These are phyloP conservation scores for Eremothecium coryli DNA, from an alignment of 1,139 yeast species.

Conservation along the genomic window DNA sequence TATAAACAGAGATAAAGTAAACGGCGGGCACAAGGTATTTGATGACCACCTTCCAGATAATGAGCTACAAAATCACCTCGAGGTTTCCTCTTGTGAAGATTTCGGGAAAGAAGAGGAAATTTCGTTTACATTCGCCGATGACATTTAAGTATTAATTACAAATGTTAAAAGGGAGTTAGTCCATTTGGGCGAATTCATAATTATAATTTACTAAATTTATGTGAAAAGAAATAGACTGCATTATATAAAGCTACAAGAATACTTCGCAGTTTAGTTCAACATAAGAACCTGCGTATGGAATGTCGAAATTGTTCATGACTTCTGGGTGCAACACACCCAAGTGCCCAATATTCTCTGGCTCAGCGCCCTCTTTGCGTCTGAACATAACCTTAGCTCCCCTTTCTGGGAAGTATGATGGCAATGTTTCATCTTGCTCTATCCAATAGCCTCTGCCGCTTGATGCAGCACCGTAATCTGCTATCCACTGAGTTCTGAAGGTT, in stretches of 20 bases:
- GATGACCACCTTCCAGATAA: too few species aligned
- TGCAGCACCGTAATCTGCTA: constrained; percentile 44
- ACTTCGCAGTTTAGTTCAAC: constrained; percentile 87
- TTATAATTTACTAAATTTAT: too few species aligned
- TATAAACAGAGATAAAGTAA: too few species aligned
- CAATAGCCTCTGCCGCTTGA: constrained; percentile 64
- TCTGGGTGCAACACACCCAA: constrained; percentile 96
- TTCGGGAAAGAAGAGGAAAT: constrained; percentile 17
- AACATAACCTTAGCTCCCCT: constrained; percentile 86
- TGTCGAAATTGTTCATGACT: constrained; percentile 75
- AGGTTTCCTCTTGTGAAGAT: too few species aligned
- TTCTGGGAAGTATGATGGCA: constrained; percentile 86
- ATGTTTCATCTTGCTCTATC: constrained; percentile 62
- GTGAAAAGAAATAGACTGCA: too few species aligned
- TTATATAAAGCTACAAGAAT: constrained; percentile 42
- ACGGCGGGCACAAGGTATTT: too few species aligned
- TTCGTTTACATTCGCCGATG: constrained; percentile 25
- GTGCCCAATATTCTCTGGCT: constrained; percentile 58
- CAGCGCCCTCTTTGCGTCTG: constrained; percentile 52
- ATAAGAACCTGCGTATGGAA: constrained; percentile 86
- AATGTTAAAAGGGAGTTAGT: too few species aligned
- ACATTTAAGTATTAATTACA: constrained; percentile 7
- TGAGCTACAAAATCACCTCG: too few species aligned
- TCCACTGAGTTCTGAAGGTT: constrained; percentile 85
- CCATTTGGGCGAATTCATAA: too few species aligned